Base-by-base conservation (phyloP, 306 rosid genomes). In the Alnus rubra region DNA sequence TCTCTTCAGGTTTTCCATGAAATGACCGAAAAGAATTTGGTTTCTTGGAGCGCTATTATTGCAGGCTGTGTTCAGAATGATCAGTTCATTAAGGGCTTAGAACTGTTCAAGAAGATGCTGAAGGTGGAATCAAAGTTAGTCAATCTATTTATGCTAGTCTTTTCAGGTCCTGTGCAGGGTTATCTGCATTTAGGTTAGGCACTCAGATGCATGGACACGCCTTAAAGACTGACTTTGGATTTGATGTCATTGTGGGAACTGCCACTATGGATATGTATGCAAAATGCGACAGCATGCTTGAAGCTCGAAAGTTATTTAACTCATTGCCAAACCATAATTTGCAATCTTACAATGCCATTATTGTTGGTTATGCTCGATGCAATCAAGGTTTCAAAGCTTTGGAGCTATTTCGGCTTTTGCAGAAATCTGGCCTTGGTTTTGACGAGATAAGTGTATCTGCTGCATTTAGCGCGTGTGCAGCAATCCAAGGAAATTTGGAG, bases 241-340 rank as follows among this genome's bases (percentile, higher is more conserved):
- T 78, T 3, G 98, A 94, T 84, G 77, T 82, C 71, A 79, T 94
- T 15, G 93, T 92, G 52, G 97, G 94, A 70, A 92, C 97, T 54
- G 98, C 97, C n/a, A 90, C 86, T 51, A 73, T 92, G 74, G 98
- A 92, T 86, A 92, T 94, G 98, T 94, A 94, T 76, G 94, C 92
- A 60, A 94, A 92, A 83, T 92, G 97, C 83, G 79, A 76, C 71
- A 88, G 82, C 71, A 82, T 92, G 75, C 11, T 51, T 28, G 97
- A 94, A 76, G 92, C 98, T 33, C 82, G 42, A 77, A 92, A 89
- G 84, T 63, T 90, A 42, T 94, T 94, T 79, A 79, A 79, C 76
- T 65, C 76, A 7, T 79, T 94, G 74, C 92, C 88, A 13, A 83
- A 72, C 49, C 89, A 86, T 65, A 84, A 79, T 67, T 84, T 89